Evolutionary conservation across 2,329 filamentous ascomycete genomes (phyloP), one percentile per base, ranked within the genome.

Genomic region (Clathrospora elynae): DNA sequence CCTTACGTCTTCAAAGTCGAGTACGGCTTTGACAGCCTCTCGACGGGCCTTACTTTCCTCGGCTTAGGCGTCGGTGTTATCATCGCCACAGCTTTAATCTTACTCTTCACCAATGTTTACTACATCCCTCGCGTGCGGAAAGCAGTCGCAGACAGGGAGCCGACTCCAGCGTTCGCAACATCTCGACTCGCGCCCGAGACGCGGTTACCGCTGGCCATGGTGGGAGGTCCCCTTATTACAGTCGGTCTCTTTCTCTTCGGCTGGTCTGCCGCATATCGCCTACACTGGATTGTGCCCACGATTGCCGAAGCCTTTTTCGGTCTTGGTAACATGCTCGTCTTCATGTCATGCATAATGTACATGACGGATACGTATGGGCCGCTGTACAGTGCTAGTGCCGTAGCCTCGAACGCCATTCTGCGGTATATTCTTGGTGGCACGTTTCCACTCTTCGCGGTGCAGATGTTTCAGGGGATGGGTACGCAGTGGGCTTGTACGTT

Each of bases 371-470:
- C 46, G 0, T 86, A 83, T 50, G 73, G 78, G 3, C 74, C 78
- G 0, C 69, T 73, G 10, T 76, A 78, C 7, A 76, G 82, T 0
- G 82, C 83, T 0, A 83, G 78, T 44, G 81, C 81, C 0, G 70
- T 79, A 34, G 81, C 78, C 5, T 83, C 83, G 1, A 85, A 84
- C 47, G 76, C 78, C 1, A 67, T 86, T 8, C 70, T 78, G 1
- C 67, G 83, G 16, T 86, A 84, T 49, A 63, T 64, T 0, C 71
- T 84, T 6, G 79, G 78, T 0, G 78, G 75, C 1, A 77, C 73
- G 0, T 85, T 86, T 40, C 83, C 83, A 0, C 61, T 86, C 0
- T 86, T 85, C 51, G 78, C 80, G 0, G 66, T 85, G 1, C 79
- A 82, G 46, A 63, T 61, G 49, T 55, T 49, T n/a, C 35, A 31